These are phyloP conservation scores for Arthrobotrys megalospora DNA, from an alignment of 2,329 filamentous ascomycete species.

Conservation along the genomic window DNA sequence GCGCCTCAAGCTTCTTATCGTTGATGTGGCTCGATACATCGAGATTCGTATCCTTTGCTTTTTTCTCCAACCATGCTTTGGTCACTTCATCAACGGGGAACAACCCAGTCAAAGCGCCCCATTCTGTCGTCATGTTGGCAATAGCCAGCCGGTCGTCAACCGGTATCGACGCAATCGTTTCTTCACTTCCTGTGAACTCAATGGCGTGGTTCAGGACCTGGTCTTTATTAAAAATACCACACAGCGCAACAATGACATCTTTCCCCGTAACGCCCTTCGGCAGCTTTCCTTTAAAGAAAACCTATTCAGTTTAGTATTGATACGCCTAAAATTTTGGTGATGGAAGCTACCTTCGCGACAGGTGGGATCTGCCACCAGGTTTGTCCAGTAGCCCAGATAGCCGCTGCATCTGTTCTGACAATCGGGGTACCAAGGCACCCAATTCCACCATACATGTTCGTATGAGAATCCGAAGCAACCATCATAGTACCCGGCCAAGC, in stretches of 20 bases:
- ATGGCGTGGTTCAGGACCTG: conserved; percentile 93
- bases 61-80: conserved; percentile 80
- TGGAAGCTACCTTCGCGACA: conserved; percentile 81
- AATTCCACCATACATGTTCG: conserved; percentile 87
- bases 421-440: conserved; percentile 83
- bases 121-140: conserved; percentile 86
- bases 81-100: conserved; percentile 86
- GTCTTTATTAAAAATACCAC: conserved; percentile 85
- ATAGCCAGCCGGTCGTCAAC: conserved; percentile 83
- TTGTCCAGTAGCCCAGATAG: conserved; percentile 84
- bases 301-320: no score
- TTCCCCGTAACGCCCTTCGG: conserved; percentile 89
- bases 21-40: conserved; percentile 28
- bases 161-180: conserved; percentile 80
- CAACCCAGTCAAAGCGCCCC: conserved; percentile 80
- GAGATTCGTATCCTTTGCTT: conserved; percentile 75
- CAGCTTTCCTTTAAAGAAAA: conserved; percentile 82
- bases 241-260: conserved; percentile 92
- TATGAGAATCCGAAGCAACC: conserved; percentile 84
- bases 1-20: conserved; percentile 74
- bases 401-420: conserved; percentile 88
- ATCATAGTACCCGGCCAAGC: conserved; percentile 87
- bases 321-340: no score
- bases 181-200: conserved; percentile 85
- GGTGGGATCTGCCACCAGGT: conserved; percentile 94